A percentile compares a stretch with the other conserved stretches of the same genome.
Evolutionary conservation across 257 asterid species (phyloP).

Genomic region (Solanum bulbocastanum): DNA sequence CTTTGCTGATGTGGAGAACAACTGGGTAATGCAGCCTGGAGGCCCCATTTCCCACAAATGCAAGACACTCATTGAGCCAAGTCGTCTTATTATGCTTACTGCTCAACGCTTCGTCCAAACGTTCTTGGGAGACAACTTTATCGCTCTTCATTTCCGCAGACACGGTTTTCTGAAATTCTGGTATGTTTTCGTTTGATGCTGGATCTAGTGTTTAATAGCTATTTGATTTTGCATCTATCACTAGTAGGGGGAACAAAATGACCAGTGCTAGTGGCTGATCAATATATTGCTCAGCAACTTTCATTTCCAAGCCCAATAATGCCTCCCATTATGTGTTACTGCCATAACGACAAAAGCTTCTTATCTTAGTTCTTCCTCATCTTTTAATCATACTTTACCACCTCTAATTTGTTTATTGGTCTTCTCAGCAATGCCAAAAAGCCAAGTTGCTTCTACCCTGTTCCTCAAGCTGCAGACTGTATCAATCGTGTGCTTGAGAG

Average conservation of each 20-base stretch:
- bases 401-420: background rate
- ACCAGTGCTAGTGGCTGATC: background rate
- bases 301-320: background rate
- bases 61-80: constrained; percentile 83
- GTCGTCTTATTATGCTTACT: constrained; percentile 78
- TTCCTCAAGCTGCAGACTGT: constrained; percentile 89
- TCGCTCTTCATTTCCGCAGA: constrained; percentile 91
- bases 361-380: background rate
- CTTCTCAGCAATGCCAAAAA: constrained; percentile 72
- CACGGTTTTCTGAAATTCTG: constrained; percentile 99
- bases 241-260: background rate
- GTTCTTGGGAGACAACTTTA: constrained; percentile 72
- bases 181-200: constrained; percentile 23
- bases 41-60: constrained; percentile 93
- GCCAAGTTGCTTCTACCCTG: constrained; percentile 90
- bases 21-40: constrained; percentile 94
- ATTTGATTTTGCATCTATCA: background rate
- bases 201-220: background rate
- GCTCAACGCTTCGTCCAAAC: constrained; percentile 95
- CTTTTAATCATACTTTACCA: background rate
- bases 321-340: background rate
- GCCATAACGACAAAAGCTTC: background rate
- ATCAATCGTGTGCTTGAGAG: constrained; percentile 69
- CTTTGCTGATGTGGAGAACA: constrained; percentile 87
- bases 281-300: background rate